These are phyloP conservation scores for Bassia scoparia DNA, from an alignment of 148 eudicot genomes.

Conservation along the genomic window DNA sequence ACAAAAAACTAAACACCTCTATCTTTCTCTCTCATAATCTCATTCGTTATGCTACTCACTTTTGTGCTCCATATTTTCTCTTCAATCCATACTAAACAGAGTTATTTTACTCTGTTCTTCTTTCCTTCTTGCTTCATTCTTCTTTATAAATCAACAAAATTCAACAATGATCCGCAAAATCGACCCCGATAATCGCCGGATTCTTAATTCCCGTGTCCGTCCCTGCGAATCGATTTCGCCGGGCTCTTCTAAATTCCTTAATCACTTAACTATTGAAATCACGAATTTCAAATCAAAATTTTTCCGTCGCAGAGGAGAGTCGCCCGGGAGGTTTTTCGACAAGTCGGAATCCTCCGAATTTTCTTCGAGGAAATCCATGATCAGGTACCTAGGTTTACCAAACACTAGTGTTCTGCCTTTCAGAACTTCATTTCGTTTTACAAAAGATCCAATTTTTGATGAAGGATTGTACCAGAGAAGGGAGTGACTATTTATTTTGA, in stretches of 20 bases:
- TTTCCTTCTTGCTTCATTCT: neutral
- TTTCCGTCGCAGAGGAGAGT: slow-evolving; percentile 44
- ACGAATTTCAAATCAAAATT: slow-evolving; percentile 30
- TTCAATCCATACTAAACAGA: neutral
- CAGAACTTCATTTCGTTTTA: slow-evolving; percentile 65
- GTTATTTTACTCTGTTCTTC: slow-evolving; percentile 12
- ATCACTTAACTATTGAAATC: slow-evolving; percentile 39
- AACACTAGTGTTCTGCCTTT: slow-evolving; percentile 38
- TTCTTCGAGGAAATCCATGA: slow-evolving; percentile 61
- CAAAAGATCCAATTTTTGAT: slow-evolving; percentile 56
- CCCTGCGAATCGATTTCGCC: slow-evolving; percentile 67
- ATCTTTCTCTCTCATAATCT: neutral
- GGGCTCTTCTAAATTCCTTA: slow-evolving; percentile 50
- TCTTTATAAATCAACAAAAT: neutral
- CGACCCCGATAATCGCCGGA: slow-evolving; percentile 59
- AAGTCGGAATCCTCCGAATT: slow-evolving; percentile 46
- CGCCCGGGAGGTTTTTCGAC: slow-evolving; percentile 50
- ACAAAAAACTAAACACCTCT: neutral
- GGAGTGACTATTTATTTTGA: slow-evolving; percentile 43
- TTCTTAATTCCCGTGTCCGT: slow-evolving; percentile 57
- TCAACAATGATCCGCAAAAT: slow-evolving; percentile 44
- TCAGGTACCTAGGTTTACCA: neutral
- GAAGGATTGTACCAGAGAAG: slow-evolving; percentile 59
- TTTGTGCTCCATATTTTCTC: neutral
- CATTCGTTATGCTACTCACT: neutral